Base-by-base conservation (phyloP, 2,329 filamentous ascomycete species). In the Metarhizium album region DNA sequence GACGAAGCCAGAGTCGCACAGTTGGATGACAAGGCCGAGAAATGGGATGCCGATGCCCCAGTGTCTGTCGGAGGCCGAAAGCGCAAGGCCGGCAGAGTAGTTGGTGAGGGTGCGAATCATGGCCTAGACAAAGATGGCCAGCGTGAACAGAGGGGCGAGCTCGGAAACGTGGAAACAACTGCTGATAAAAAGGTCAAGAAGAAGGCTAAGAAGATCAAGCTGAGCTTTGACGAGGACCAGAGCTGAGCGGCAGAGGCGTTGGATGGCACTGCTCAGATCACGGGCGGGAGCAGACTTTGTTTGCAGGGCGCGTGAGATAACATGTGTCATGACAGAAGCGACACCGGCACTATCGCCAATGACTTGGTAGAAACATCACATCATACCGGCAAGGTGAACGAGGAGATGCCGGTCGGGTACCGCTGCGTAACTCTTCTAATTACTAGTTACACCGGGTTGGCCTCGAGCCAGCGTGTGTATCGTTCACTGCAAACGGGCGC, bases 211-310 rank as follows among this genome's bases (percentile, higher is more conserved):
- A 84, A 83, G 68, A 78, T 85, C 53, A 84, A 84, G 68, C 68
- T 85, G 45, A 85, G 82, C 64, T 85, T 85, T 61, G 78, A 78
- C 24, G 76, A 83, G 51, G 80, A 83, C 18, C 77, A 80, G 33
- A 72, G 67, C 20, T 67, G 67, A 70, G 51, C 3, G 9, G 14
- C 9, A 8, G 62, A 24, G 40, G 14, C 20, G 20, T 43, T 24
- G n/a, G 37, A 40, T 22, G 18, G n/a, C n/a, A 9, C 9, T 18
- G 16, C 20, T 40, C 18, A 40, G 20, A 40, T 20, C 37, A 20
- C 56, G 61, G 64, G 11, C 33, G 8, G 14, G 16, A 48, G 52
- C 47, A 20, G 45, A 27, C 16, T 37, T 13, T 49, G 11, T 16
- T 18, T 16, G 23, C 37, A 46, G 20, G 9, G 31, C 22, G 9